Percentiles rank a stretch among this genome's conserved stretches.
These are phyloP conservation scores for Nyctanthes arbortristis DNA, from an alignment of 257 asterid species.

Conservation along the genomic window DNA sequence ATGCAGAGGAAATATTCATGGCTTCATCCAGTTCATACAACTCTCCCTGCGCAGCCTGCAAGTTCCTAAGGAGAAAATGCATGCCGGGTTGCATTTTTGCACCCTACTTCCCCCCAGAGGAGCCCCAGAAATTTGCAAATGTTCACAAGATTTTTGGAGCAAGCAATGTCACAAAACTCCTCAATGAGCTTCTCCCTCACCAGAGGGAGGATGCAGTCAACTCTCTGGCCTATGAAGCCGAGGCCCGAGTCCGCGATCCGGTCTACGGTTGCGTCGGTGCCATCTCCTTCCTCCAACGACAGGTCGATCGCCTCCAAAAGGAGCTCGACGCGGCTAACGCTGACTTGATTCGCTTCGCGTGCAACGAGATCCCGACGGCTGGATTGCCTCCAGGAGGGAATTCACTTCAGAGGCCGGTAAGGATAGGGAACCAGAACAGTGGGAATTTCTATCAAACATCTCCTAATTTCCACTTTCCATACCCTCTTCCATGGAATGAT, in stretches of 20 bases:
- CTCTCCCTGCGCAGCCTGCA: slow-evolving; percentile 69
- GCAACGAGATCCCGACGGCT: slow-evolving; percentile 23
- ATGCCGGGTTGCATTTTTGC: slow-evolving; percentile 52
- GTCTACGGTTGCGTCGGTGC: slow-evolving; percentile 58
- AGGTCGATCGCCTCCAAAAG: slow-evolving; percentile 50
- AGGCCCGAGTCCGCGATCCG: slow-evolving; percentile 56
- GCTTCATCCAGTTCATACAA: slow-evolving; percentile 54
- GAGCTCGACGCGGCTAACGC: slow-evolving; percentile 55
- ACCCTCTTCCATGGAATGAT: slow-evolving; percentile 38
- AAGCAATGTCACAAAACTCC: slow-evolving; percentile 54
- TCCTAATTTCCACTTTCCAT: slow-evolving; percentile 19
- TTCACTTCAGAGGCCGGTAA: slow-evolving; percentile 17
- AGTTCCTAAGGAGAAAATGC: slow-evolving; percentile 52
- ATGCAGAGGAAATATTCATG: slow-evolving; percentile 42
- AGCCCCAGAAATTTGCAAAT: slow-evolving; percentile 50
- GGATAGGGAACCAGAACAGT: slow-evolving; percentile 21
- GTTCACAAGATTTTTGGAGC: slow-evolving; percentile 58
- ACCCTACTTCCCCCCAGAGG: slow-evolving; percentile 51
- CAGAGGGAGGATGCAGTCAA: slow-evolving; percentile 58
- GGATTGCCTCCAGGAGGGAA: slow-evolving; percentile 1
- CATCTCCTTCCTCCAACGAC: slow-evolving; percentile 50
- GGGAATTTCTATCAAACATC: slow-evolving; percentile 42
- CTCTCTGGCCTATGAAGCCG: slow-evolving; percentile 60
- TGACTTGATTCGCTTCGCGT: slow-evolving; percentile 43
- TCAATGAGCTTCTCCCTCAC: slow-evolving; percentile 53